Evolutionary conservation across 441 rosid species (phyloP), one percentile per base, ranked within the genome.

Genomic region (Erodium trifolium): DNA sequence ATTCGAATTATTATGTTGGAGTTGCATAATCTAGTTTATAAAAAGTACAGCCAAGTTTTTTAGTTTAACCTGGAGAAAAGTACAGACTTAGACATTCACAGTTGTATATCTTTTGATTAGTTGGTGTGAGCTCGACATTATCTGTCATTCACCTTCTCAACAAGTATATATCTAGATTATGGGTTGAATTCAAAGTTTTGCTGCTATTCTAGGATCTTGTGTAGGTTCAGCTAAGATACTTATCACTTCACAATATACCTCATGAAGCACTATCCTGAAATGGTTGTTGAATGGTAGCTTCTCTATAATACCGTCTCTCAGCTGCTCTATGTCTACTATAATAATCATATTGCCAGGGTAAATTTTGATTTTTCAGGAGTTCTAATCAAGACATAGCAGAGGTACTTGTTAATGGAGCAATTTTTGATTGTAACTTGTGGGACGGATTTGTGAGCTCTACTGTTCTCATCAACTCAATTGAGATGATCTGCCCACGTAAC

Each of bases 391-490:
- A 81, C 64, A 78, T 83, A 70, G 83, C 91, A 23, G 78, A 79
- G 76, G 75, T 93, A 79, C 73, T 80, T 66, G 77, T 93, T 69
- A 76, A 80, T 69, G 85, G 80, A 62, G 74, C 79, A 23, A 70
- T 77, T 77, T 73, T 89, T 68, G 91, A 88, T 67, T 86, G 87
- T 81, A 86, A 88, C 75, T 75, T 89, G 66, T 82, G 90, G 86
- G 85, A 86, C 75, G 88, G 85, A 71, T 79, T 83, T 68, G 86
- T 85, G 65, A 73, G 84, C 63, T 65, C 87, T 65, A 60, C 63
- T 78, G 75, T 78, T 71, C 78, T 73, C 68, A 63, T 86, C 62
- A 73, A 78, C 59, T 85, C 91, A 70, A 84, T 86, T 69, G 81
- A 79, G 79, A 75, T 91, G 74, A 78, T 82, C 72, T 76, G 78